A percentile compares a stretch with the other conserved stretches of the same genome.
Conservation (phyloP, 2,329 filamentous ascomycete species). For the Fusarium stilboides region DNA sequence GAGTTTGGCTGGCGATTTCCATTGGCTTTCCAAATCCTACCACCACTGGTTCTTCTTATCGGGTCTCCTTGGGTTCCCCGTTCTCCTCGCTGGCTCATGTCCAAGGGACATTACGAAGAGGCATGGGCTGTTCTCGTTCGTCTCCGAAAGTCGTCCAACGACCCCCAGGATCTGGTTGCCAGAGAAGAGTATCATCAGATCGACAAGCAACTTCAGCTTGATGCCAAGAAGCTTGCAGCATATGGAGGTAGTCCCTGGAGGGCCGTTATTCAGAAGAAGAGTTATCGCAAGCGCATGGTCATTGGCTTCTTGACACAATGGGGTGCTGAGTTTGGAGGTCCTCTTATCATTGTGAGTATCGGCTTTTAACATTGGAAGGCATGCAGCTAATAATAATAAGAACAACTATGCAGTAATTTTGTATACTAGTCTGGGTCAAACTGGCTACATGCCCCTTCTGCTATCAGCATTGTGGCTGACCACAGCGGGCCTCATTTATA, state of each 20-base stretch:
- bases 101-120: conserved; percentile 61
- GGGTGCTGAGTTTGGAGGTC: conserved; percentile 68
- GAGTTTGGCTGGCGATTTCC: conserved; percentile 61
- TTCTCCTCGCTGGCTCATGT: conserved; percentile 66
- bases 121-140: conserved; percentile 60
- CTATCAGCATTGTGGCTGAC: conserved; percentile 60
- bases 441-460: conserved; percentile 58
- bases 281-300: conserved; percentile 66
- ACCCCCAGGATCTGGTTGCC: conserved; percentile 59
- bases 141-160: conserved; percentile 47
- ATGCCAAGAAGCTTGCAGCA: conserved; percentile 58
- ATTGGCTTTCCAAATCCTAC: conserved; percentile 59
- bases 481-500: conserved; percentile 64
- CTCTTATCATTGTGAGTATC: conserved; percentile 63
- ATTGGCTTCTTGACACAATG: conserved; percentile 68
- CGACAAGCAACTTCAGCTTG: conserved; percentile 61
- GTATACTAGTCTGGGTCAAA: conserved; percentile 58
- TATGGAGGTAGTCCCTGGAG: conserved; percentile 60
- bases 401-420: conserved; percentile 60
- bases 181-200: conserved; percentile 64
- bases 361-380: accelerated
- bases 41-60: conserved; percentile 56
- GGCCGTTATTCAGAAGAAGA: conserved; percentile 62
- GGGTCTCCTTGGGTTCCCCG: conserved; percentile 55
- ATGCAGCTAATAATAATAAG: conserved; percentile 39